Percentiles rank a stretch among this genome's conserved stretches.
These are phyloP conservation scores for Monilinia fructigena DNA, from an alignment of 2,329 filamentous ascomycete genomes.

Conservation along the genomic window DNA sequence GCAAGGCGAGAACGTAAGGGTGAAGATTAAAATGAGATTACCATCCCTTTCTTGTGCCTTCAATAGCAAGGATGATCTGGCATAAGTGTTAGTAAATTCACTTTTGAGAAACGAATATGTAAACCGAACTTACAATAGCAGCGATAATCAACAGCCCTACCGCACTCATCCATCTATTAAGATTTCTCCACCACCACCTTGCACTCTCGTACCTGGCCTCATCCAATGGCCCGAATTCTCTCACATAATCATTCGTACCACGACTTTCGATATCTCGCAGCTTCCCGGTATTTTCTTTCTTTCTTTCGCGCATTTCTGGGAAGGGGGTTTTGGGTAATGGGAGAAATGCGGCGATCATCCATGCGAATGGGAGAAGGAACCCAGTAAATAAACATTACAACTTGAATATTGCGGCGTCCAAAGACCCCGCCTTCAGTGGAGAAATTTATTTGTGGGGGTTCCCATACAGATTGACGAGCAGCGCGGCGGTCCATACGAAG, in stretches of 20 bases:
- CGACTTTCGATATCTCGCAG: conserved; percentile 3
- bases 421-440: conserved; percentile 58
- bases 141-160: conserved; percentile 55
- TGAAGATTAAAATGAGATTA: conserved; percentile 18
- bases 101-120: not conserved
- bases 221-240: conserved; percentile 38
- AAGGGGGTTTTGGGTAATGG: conserved; percentile 63
- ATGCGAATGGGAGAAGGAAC: conserved; percentile 76
- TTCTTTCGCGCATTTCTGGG: conserved; percentile 50
- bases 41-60: conserved; percentile 33
- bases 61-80: conserved; percentile 36
- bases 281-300: conserved; percentile 40
- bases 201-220: conserved; percentile 51
- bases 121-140: conserved; percentile 49
- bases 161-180: conserved; percentile 61
- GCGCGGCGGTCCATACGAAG: conserved; percentile 62
- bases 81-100: conserved; percentile 13
- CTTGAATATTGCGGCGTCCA: conserved; percentile 69
- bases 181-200: conserved; percentile 64
- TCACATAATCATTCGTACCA: conserved; percentile 32
- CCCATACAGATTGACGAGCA: conserved; percentile 63
- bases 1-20: not conserved
- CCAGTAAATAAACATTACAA: conserved; percentile 71
- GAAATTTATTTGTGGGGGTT: conserved; percentile 69
- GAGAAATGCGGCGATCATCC: conserved; percentile 76